phyloP scores from a whole-genome alignment of 1,139 yeast genomes.

The Geotrichum reessii region DNA sequence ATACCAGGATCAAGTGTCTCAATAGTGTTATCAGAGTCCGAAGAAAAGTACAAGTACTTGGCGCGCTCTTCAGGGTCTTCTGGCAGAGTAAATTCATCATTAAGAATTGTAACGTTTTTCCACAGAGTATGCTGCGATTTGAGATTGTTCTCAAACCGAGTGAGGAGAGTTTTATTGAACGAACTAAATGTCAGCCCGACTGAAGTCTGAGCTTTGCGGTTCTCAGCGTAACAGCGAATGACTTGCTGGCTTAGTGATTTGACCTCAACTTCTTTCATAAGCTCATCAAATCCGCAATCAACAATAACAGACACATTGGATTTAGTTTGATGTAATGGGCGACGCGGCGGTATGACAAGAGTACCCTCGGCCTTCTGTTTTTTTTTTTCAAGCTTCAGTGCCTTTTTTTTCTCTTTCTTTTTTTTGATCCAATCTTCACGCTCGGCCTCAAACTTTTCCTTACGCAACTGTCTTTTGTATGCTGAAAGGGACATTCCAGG shows the following conservation, averaged over 20 bases:
- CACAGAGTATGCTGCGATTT: slow-evolving; percentile 55
- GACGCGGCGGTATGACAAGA: slow-evolving; percentile 13
- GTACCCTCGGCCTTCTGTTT: slow-evolving; percentile 30
- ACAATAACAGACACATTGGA: slow-evolving; percentile 48
- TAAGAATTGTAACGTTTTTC: slow-evolving; percentile 55
- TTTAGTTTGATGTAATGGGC: slow-evolving; percentile 5
- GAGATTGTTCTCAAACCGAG: slow-evolving; percentile 62
- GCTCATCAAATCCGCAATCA: slow-evolving; percentile 86
- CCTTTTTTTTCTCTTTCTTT: slow-evolving; percentile 48
- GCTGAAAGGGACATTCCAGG: slow-evolving; percentile 74
- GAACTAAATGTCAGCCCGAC: slow-evolving; percentile 59
- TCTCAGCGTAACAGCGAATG: slow-evolving; percentile 74
- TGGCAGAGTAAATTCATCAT: slow-evolving; percentile 40
- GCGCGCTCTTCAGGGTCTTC: slow-evolving; percentile 2
- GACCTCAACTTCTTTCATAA: slow-evolving; percentile 75
- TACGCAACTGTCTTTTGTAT: slow-evolving; percentile 67
- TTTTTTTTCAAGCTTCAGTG: slow-evolving; percentile 30
- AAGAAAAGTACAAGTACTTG: slow-evolving; percentile 68
- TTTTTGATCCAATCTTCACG: slow-evolving; percentile 51
- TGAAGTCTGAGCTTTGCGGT: slow-evolving; percentile 55
- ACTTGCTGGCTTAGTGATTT: slow-evolving; percentile 75
- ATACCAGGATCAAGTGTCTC: slow-evolving; percentile 56
- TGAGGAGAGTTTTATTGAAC: slow-evolving; percentile 58
- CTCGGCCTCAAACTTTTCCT: slow-evolving; percentile 56
- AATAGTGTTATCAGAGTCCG: slow-evolving; percentile 73